Percentiles rank a stretch among this genome's conserved stretches.
phyloP scores from a whole-genome alignment of 352 stramenopile genomes.

The Blastocystis sp. region DNA sequence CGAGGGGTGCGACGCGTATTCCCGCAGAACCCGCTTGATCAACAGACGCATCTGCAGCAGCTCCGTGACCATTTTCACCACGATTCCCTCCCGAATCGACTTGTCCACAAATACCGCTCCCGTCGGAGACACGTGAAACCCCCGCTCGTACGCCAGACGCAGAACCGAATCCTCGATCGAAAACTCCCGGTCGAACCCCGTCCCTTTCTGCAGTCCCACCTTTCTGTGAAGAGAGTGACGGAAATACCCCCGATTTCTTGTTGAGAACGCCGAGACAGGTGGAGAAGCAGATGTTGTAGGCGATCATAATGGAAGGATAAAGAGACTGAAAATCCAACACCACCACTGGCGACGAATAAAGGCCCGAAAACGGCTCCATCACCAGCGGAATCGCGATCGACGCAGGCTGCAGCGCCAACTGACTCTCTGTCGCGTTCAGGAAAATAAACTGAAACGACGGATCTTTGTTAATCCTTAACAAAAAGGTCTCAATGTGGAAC shows the following conservation, averaged over 20 bases:
- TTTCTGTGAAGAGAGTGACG: background rate
- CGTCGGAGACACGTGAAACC: constrained; percentile 24
- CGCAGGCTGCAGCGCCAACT: constrained; percentile 73
- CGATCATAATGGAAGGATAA: constrained; percentile 97
- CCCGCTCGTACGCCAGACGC: background rate
- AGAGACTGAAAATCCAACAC: constrained; percentile 98
- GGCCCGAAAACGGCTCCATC: constrained; percentile 83
- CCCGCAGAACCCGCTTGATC: constrained; percentile 87
- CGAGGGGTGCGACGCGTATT: background rate
- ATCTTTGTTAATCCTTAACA: constrained; percentile 42
- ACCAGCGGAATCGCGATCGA: constrained; percentile 83
- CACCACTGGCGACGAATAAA: constrained; percentile 89
- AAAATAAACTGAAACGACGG: constrained; percentile 13
- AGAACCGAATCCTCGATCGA: background rate
- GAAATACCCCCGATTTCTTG: constrained; percentile 49
- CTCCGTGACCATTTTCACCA: constrained; percentile 89
- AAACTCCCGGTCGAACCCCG: constrained; percentile 12
- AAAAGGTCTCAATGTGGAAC: constrained; percentile 49
- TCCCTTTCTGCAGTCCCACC: constrained; percentile 21
- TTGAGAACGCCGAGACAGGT: constrained; percentile 81
- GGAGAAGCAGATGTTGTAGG: constrained; percentile 97
- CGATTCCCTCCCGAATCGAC: constrained; percentile 78
- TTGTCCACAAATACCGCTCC: constrained; percentile 66
- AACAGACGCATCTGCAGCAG: constrained; percentile 84
- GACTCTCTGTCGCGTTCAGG: constrained; percentile 32